Evolutionary conservation across 2,329 filamentous ascomycete genomes (phyloP).

Genomic region (Penicillium sp.): DNA sequence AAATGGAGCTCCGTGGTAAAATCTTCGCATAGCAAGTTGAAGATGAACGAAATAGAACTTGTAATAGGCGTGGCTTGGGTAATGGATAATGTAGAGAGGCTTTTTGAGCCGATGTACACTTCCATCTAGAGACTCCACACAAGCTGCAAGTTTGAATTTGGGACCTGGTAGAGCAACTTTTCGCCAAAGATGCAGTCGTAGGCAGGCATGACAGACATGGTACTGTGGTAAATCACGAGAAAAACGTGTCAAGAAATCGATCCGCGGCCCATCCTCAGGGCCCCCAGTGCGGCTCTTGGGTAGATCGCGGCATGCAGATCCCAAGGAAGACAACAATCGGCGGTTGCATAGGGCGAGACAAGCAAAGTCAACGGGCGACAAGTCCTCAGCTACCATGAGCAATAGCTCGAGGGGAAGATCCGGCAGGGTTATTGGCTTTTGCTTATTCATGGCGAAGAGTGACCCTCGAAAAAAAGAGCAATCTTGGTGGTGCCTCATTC

Average conservation of each 20-base stretch:
- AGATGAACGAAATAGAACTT: conserved; percentile 8
- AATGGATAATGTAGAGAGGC: background rate
- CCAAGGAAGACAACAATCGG: background rate
- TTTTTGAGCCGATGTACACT: background rate
- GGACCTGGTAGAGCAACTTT: background rate
- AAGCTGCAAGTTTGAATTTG: background rate
- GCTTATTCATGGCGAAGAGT: background rate
- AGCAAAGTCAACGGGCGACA: background rate
- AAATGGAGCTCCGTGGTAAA: conserved; percentile 6
- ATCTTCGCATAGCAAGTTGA: conserved; percentile 10
- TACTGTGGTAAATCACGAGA: conserved; percentile 6
- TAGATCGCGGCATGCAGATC: background rate
- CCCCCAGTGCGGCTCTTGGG: background rate
- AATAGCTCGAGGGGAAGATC: background rate
- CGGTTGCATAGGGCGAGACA: background rate
- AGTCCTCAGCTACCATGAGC: background rate
- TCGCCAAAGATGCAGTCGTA: conserved; percentile 10
- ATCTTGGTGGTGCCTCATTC: background rate
- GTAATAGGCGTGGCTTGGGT: background rate
- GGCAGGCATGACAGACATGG: conserved; percentile 8
- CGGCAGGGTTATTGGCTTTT: background rate
- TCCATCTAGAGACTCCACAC: background rate
- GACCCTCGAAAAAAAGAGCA: background rate
- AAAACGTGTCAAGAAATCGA: background rate
- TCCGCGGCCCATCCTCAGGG: background rate